phyloP scores from a whole-genome alignment of 2,329 filamentous ascomycete genomes.

The Penicillium hordei region DNA sequence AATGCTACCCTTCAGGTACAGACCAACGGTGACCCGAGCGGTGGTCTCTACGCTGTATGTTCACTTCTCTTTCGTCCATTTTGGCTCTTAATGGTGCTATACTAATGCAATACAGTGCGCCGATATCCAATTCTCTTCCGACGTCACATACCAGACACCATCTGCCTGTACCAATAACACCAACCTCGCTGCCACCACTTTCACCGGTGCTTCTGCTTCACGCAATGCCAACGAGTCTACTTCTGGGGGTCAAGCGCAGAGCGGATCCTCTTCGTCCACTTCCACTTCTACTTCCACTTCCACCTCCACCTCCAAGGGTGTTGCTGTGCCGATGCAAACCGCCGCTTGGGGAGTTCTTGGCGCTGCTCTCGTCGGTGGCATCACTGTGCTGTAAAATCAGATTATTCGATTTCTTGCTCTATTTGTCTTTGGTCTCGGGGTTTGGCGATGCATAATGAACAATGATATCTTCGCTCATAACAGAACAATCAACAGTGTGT shows the following conservation, averaged over 20 bases:
- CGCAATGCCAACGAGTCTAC: constrained; percentile 49
- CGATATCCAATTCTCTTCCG: constrained; percentile 66
- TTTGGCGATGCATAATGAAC: not conserved
- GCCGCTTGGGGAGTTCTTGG: constrained; percentile 41
- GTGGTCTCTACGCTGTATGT: constrained; percentile 66
- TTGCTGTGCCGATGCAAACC: constrained; percentile 33
- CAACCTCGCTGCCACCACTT: constrained; percentile 51
- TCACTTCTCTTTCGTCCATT: constrained; percentile 2
- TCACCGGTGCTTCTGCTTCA: constrained; percentile 38
- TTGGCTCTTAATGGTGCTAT: not conserved
- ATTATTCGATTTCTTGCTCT: not conserved
- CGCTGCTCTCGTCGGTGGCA: constrained; percentile 33
- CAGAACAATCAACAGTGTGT: not conserved
- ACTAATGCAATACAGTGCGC: constrained; percentile 56
- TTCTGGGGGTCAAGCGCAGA: constrained; percentile 34
- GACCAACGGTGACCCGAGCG: constrained; percentile 58
- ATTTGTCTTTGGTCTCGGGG: not conserved
- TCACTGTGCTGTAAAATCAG: constrained; percentile 33
- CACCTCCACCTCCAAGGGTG: constrained; percentile 28
- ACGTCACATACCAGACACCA: constrained; percentile 45
- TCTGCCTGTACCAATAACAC: constrained; percentile 60
- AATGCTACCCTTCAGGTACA: constrained; percentile 69
- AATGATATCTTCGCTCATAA: not conserved
- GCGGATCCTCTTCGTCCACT: constrained; percentile 7
- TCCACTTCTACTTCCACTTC: constrained; percentile 8